Evolutionary conservation across 805 yeast species (phyloP), one percentile per base, ranked within the genome.

Genomic region (Candida saitoana): DNA sequence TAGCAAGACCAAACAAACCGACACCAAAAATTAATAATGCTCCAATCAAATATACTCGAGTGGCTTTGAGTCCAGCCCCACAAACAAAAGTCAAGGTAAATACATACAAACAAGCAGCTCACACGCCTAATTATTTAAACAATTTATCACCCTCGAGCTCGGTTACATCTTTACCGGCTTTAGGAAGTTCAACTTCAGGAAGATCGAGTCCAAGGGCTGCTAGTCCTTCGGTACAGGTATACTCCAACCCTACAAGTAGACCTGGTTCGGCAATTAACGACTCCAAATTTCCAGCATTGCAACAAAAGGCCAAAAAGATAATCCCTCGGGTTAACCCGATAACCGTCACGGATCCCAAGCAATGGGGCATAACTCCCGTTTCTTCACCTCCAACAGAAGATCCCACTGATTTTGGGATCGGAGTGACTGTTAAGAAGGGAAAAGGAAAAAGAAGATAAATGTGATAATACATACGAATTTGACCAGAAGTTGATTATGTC

Each of bases 261-360:
- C 20, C 33, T 36, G 22, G 38, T 20, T 54, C 54, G 15, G 48
- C 41, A 39, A 46, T 48, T 25, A 48, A 46, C 36, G 30, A 52
- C 18, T 16, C 53, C 11, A 60, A 73, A 47, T 76, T 80, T 53
- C 85, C 86, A 3, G 69, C 77, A 0, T 56, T 75, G 29, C 63
- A 60, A 45, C 65, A 70, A 50, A 75, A 73, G 54, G 53, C 60
- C 38, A 65, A 62, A 44, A 61, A 52, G 43, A 50, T 46, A 6
- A 69, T 76, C 41, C 87, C 89, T 2, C 69, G 84, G 32, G 86
- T 84, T 3, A 79, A 78, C 37, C 79, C 81, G 5, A 59, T 71
- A 12, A 45, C 48, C 17, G 41, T 47, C 24, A 35, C 45, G 3
- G 52, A 54, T 12, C 49, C 57, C 2, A 34, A 38, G 24, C 45